A percentile compares a stretch with the other conserved stretches of the same genome.
phyloP scores from a whole-genome alignment of 164 flowering plant genomes.

The Berberis thunbergii region DNA sequence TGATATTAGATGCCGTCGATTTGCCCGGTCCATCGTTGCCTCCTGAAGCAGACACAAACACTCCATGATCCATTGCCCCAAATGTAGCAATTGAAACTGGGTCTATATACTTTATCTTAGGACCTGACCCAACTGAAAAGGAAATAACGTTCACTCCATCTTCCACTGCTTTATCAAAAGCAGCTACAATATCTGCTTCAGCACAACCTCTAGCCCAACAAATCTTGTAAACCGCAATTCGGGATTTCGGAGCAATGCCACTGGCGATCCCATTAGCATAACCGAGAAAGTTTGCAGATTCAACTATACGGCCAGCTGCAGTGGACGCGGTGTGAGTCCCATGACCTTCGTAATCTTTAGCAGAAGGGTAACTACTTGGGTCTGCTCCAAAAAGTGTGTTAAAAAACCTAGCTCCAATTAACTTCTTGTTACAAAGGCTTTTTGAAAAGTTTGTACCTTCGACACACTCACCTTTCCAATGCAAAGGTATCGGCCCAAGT shows the following conservation, averaged over 20 bases:
- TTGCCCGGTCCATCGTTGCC: slow-evolving; percentile 38
- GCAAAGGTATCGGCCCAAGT: slow-evolving; percentile 34
- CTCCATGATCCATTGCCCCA: slow-evolving; percentile 32
- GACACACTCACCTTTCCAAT: slow-evolving; percentile 43
- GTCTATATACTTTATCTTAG: slow-evolving; percentile 10
- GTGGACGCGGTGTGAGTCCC: slow-evolving; percentile 64
- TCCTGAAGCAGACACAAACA: slow-evolving; percentile 39
- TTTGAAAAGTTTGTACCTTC: slow-evolving; percentile 25
- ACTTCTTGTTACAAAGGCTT: slow-evolving; percentile 34
- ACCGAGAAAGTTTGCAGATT: slow-evolving; percentile 28
- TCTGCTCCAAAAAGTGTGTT: background rate
- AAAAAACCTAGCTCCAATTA: slow-evolving; percentile 46
- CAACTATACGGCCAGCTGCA: slow-evolving; percentile 36
- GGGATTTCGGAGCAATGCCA: slow-evolving; percentile 53
- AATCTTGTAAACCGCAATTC: slow-evolving; percentile 46
- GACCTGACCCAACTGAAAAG: slow-evolving; percentile 16
- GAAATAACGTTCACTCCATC: slow-evolving; percentile 53
- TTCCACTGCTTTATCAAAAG: slow-evolving; percentile 35
- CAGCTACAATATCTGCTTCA: slow-evolving; percentile 46
- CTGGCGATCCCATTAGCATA: slow-evolving; percentile 34
- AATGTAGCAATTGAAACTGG: slow-evolving; percentile 23
- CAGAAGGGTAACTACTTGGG: slow-evolving; percentile 7
- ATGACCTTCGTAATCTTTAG: slow-evolving; percentile 38
- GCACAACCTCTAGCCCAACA: slow-evolving; percentile 34
- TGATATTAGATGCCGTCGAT: slow-evolving; percentile 23